phyloP scores from a whole-genome alignment of 2,329 filamentous ascomycete genomes.

The Thelonectria blattea region DNA sequence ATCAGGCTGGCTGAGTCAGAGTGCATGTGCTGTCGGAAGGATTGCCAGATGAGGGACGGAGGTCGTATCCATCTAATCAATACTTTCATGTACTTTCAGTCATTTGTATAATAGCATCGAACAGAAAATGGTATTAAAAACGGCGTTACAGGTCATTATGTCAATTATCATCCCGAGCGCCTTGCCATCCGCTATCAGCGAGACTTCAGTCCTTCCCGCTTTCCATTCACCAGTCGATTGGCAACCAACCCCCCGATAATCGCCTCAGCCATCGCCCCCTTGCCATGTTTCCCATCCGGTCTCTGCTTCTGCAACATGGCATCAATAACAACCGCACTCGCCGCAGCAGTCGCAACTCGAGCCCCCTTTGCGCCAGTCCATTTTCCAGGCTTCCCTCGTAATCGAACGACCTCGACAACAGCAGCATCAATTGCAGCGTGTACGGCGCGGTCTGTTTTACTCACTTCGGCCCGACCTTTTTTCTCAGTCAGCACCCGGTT shows the following conservation, averaged over 20 bases:
- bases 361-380: slow-evolving; percentile 49
- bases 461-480: not conserved
- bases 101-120: too few species aligned
- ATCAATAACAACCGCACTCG: slow-evolving; percentile 49
- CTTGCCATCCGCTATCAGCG: too few species aligned
- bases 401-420: slow-evolving; percentile 46
- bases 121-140: too few species aligned
- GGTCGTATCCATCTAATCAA: too few species aligned
- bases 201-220: slow-evolving; percentile 3
- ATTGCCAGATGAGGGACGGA: too few species aligned
- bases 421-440: slow-evolving; percentile 46
- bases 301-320: slow-evolving; percentile 35
- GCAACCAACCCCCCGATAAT: slow-evolving; percentile 30
- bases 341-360: slow-evolving; percentile 47
- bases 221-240: slow-evolving; percentile 32
- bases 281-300: slow-evolving; percentile 23
- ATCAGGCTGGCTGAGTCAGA: slow-evolving; percentile 74
- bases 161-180: too few species aligned
- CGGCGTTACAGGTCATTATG: too few species aligned
- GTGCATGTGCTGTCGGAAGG: too few species aligned
- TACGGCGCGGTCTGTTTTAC: slow-evolving; percentile 14
- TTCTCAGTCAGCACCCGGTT: too few species aligned
- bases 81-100: too few species aligned
- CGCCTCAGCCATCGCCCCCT: slow-evolving; percentile 27
- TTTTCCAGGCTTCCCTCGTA: slow-evolving; percentile 46